These are phyloP conservation scores for Isabelozyma pseudorhagii DNA, from an alignment of 805 yeast species.

Conservation along the genomic window DNA sequence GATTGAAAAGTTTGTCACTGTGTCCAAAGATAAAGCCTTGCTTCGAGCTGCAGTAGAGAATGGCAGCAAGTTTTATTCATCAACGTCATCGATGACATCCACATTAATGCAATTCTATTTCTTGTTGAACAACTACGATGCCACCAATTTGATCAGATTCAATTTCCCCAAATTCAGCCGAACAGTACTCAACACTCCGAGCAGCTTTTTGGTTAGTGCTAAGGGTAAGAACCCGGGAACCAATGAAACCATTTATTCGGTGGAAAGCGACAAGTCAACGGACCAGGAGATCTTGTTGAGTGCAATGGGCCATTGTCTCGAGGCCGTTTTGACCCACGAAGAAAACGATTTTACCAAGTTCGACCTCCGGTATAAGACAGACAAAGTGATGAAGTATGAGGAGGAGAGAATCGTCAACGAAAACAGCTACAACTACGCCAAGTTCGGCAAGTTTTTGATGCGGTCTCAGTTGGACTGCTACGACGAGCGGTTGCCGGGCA, in stretches of 20 bases:
- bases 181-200: slow-evolving; percentile 44
- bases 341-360: slow-evolving; percentile 46
- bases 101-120: slow-evolving; percentile 72
- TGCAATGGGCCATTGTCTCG: slow-evolving; percentile 75
- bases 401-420: slow-evolving; percentile 13
- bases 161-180: slow-evolving; percentile 40
- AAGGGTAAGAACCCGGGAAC: slow-evolving; percentile 29
- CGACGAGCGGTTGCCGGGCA: slow-evolving; percentile 76
- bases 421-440: slow-evolving; percentile 67
- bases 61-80: slow-evolving; percentile 54
- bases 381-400: slow-evolving; percentile 3
- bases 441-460: slow-evolving; percentile 65
- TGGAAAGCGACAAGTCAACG: slow-evolving; percentile 67
- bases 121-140: slow-evolving; percentile 48
- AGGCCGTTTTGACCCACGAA: slow-evolving; percentile 65
- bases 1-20: slow-evolving; percentile 57
- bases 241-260: slow-evolving; percentile 45
- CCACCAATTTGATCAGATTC: slow-evolving; percentile 19
- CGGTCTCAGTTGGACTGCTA: slow-evolving; percentile 89
- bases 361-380: slow-evolving; percentile 16
- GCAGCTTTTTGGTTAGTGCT: slow-evolving; percentile 49
- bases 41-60: slow-evolving; percentile 41
- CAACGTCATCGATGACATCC: slow-evolving; percentile 87
- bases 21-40: slow-evolving; percentile 61
- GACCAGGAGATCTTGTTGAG: slow-evolving; percentile 69